Evolutionary conservation across 176 grass and related monocot genomes (phyloP), one percentile per base, ranked within the genome.

Genomic region (Chrysopogon serrulatus): DNA sequence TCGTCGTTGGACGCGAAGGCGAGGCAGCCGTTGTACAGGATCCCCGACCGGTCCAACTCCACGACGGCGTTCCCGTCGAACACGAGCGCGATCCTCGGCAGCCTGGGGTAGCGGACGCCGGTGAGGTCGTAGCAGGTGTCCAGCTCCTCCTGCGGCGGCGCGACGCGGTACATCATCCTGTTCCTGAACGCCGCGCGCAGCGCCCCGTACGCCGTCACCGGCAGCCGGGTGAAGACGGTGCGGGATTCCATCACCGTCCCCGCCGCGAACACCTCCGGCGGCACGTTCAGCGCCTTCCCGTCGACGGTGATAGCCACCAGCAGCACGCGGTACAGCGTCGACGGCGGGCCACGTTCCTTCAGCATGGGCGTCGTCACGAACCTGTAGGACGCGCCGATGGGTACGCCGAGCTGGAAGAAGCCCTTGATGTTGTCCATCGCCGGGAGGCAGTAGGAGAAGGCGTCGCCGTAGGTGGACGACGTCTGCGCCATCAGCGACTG

Each of bases 381-480:
- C 27, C 70, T 36, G 35, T 69, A 33, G 14, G 34, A 5, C 14
- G 40, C 33, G 37, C 40, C n/a, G 14, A 9, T 2, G 4, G 45
- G 82, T 35, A 48, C 36, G 59, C 93, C 93, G 19, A 95, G 84
- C 23, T 33, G 48, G 62, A 95, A 79, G 83, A 86, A 92, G 4
- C 93, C 93, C 23, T 40, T 69, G 35, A 5, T 23, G 66, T 1
- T 10, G 17, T 69, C 82, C 60, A 65, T 27, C 24, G 24, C 57
- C n/a, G 93, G 93, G 43, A 95, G 42, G 83, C 93, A 92, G 80
- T 95, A 95, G 14, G 90, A 56, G 79, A 95, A 95, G 47, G 87
- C 83, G 16, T 89, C 63, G 23, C 79, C 79, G 15, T 51, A 51
- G 21, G 1, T 23, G 7, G 21, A 30, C 4, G 57, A 33, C 7